A percentile compares a stretch with the other conserved stretches of the same genome.
Conservation (phyloP, 345 rosid genomes). For the Arabidopsis thaliana region DNA sequence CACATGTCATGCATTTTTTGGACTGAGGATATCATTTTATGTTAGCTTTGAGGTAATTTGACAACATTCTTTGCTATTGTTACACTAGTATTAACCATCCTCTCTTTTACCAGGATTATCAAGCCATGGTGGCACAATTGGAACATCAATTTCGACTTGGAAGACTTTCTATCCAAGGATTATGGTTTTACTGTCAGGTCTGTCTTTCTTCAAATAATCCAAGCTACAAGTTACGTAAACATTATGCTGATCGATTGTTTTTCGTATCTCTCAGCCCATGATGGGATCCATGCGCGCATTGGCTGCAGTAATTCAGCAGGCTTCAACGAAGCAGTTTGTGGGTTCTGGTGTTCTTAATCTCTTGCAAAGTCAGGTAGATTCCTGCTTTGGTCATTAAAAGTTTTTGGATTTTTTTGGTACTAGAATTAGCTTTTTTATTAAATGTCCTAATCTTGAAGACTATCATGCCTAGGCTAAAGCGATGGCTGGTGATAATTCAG, state of each 20-base stretch:
- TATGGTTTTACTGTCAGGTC: slow-evolving; percentile 99
- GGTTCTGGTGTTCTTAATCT: slow-evolving; percentile 97
- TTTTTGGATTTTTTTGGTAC: slow-evolving; percentile 9
- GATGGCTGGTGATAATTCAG: slow-evolving; percentile 95
- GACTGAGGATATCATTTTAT: slow-evolving; percentile 7
- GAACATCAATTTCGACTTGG: slow-evolving; percentile 98
- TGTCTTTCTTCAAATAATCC: slow-evolving; percentile 31
- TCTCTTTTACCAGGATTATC: slow-evolving; percentile 69
- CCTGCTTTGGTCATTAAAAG: background rate
- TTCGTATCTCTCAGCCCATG: slow-evolving; percentile 66
- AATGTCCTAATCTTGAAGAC: slow-evolving; percentile 42
- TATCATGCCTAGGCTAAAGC: slow-evolving; percentile 75
- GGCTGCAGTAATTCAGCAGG: slow-evolving; percentile 77
- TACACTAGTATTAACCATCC: slow-evolving; percentile 9
- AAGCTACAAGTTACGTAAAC: slow-evolving; percentile 7
- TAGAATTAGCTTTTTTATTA: slow-evolving; percentile 18
- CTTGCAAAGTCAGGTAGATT: slow-evolving; percentile 86
- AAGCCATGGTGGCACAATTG: slow-evolving; percentile 95
- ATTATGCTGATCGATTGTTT: slow-evolving; percentile 35
- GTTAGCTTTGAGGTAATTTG: background rate
- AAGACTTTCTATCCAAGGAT: slow-evolving; percentile 94
- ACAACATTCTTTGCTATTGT: slow-evolving; percentile 17
- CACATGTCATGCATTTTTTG: slow-evolving; percentile 19
- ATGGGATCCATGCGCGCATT: slow-evolving; percentile 93
- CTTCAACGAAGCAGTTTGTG: slow-evolving; percentile 67